phyloP scores from a whole-genome alignment of 176 grass and related monocot genomes.

The barley (Hordeum vulgare) region MorexV3_pseudomolecules_assembly NC_058520.1:481181878-481182377 shows the following conservation, averaged over 20 bases:
- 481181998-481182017: not conserved
- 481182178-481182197: conserved; percentile 6
- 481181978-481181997: not conserved
- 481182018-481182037: not conserved
- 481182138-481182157: not conserved
- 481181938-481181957: not conserved
- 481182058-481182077: not conserved
- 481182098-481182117: not conserved
- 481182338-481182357: not conserved
- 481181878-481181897: not conserved
- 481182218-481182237: not conserved
- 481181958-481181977: not conserved
- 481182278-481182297: not conserved
- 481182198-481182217: not conserved
- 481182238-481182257: not conserved
- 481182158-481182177: not conserved
- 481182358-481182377: not conserved
- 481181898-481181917: not conserved
- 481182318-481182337: not conserved
- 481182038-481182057: not conserved
- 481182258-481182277: not conserved
- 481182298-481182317: not conserved
- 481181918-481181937: not conserved
- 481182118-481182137: not conserved
- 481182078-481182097: not conserved